Base-by-base conservation (phyloP, 1,284 basidiomycete genomes). In the Rhodofomes roseus region DNA sequence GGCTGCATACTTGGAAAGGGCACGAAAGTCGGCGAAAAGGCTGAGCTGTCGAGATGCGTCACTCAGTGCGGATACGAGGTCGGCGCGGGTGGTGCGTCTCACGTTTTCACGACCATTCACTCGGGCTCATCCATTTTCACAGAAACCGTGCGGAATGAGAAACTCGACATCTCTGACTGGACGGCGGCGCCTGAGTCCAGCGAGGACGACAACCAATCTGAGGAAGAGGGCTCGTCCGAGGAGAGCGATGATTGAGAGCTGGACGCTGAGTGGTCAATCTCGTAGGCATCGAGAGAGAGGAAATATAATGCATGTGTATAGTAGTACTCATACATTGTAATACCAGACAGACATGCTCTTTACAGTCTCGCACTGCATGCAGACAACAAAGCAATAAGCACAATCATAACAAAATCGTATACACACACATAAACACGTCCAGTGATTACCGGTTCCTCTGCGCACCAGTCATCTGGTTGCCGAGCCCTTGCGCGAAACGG, bases 11-110 rank as follows among this genome's bases (percentile, higher is more conserved):
- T 98, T 2, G 93, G 95, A 16, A 86, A 85, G 59, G 89, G 89
- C 63, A 94, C 92, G 0, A 86, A 83, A 61, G 81, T 98, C 16
- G 94, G 95, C 8, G 80, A 82, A 43, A 93, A 92, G 70, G 87
- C 90, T 1, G 86, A 90, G 65, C 77, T 98, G 61, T 82, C 84
- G 58, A 86, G 90, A 58, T 96, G 93, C 71, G 86, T 98, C 41
- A 90, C 95, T 2, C 95, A 96, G 63, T 87, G 90, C 5, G 92
- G 93, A 0, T 96, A 91, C 68, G 91, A 94, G 68, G 88, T 95
- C 23, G 79, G 80, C 44, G 79, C 82, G 12, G 90, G 85, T 64
- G 87, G 93, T 92, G 66, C 4, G 46, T 48, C 7, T 29, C 25
- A 27, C 4, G 70, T 25, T 22, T n/a, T 29, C 16, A 18, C 25